These are phyloP conservation scores for Claviceps africana DNA, from an alignment of 2,329 filamentous ascomycete species.

Conservation along the genomic window DNA sequence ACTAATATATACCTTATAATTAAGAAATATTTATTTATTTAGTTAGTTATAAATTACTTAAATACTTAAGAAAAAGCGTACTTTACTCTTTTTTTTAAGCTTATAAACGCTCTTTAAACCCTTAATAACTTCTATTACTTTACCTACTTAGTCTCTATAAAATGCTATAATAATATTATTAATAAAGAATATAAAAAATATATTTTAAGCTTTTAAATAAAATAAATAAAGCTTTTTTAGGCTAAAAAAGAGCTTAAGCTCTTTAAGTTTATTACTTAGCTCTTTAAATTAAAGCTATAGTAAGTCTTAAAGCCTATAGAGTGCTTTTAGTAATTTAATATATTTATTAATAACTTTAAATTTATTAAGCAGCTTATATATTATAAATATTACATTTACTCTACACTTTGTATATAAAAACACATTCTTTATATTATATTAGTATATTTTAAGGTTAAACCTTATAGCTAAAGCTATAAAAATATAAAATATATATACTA, in stretches of 20 bases:
- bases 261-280: background rate
- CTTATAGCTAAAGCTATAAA: background rate
- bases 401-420: background rate
- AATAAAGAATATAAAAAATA: background rate
- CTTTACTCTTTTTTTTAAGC: background rate
- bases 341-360: background rate
- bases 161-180: background rate
- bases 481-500: background rate
- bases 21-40: background rate
- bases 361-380: background rate
- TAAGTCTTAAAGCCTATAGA: background rate
- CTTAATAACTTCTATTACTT: background rate
- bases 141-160: background rate
- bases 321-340: background rate
- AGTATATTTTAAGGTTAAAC: background rate
- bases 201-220: background rate
- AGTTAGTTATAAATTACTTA: background rate
- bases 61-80: background rate
- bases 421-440: background rate
- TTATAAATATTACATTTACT: background rate
- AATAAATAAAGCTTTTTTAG: background rate
- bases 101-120: background rate
- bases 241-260: background rate
- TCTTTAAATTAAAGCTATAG: background rate
- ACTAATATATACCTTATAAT: too few species aligned